Evolutionary conservation across 1,284 basidiomycete genomes (phyloP), one percentile per base, ranked within the genome.

Genomic region (Ceratobasidium sp.): DNA sequence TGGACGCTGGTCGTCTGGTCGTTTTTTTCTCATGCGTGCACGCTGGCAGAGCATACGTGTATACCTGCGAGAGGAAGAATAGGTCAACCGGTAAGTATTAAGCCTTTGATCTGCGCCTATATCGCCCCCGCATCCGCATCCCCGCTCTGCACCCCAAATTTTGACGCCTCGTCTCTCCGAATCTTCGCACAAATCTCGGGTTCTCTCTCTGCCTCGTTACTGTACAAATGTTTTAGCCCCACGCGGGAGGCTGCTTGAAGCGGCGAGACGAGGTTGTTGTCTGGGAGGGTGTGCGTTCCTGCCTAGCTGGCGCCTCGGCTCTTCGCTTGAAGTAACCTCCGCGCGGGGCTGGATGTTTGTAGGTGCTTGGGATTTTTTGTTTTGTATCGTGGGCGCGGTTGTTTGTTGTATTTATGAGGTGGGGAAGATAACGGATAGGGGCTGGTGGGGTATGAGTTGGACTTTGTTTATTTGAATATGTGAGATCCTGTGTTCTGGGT

Each of bases 241-340:
- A 54, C 66, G 66, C 33, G 30, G 66, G 50, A n/a, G 66, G 48
- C 30, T 68, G 10, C 33, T 68, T 38, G 30, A 68, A 68, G 66
- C 50, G 48, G 54, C 48, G 50, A 68, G 48, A 35, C 30, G 66
- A 33, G 48, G n/a, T 64, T 38, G 48, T n/a, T 50, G 65, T 3
- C 33, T 7, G 2, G 50, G 66, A 54, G 66, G 50, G 48, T 35
- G 10, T 54, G n/a, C 48, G 3, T 68, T 48, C 48, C 44, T 16
- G 14, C 66, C 41, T 48, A 50, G 3, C 16, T 50, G 66, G 50
- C 44, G 50, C 52, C 48, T 68, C 35, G 66, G 66, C 50, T 68
- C 66, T 68, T 68, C 30, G 66, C 50, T 68, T 68, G 66, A 68
- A 68, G 50, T 67, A 54, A 68, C 52, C 50, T 68, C 66, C 66